phyloP scores from a whole-genome alignment of 192 early-diverging fungal species.

The Haplosporangium gracile region DNA sequence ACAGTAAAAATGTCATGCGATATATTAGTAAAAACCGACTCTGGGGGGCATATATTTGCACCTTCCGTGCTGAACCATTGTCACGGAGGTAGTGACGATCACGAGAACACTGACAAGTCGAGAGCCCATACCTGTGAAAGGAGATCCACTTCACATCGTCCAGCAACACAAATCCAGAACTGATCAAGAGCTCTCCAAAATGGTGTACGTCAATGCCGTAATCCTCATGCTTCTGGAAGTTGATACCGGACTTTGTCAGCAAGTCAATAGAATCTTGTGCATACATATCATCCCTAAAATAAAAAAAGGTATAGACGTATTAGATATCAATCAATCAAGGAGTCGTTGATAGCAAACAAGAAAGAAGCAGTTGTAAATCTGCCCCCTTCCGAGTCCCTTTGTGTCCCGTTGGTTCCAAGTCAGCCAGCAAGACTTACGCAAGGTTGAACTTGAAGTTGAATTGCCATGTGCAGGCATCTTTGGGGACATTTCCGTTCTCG shows the following conservation, averaged over 20 bases:
- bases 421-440: slow-evolving; percentile 61
- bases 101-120: neutral
- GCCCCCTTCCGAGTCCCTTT: neutral
- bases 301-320: neutral
- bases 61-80: neutral
- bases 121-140: slow-evolving; percentile 86
- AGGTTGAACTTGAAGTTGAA: slow-evolving; percentile 99
- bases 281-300: slow-evolving; percentile 93
- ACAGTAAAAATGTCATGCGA: slow-evolving; percentile 12
- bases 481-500: slow-evolving; percentile 86
- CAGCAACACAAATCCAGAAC: slow-evolving; percentile 95
- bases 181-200: slow-evolving; percentile 98
- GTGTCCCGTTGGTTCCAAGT: neutral
- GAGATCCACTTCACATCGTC: slow-evolving; percentile 98
- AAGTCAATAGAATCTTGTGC: slow-evolving; percentile 99
- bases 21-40: neutral
- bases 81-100: neutral
- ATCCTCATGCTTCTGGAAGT: slow-evolving; percentile 97
- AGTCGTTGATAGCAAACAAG: neutral
- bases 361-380: neutral
- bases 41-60: neutral
- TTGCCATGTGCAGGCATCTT: slow-evolving; percentile 95
- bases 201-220: slow-evolving; percentile 95
- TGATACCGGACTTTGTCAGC: slow-evolving; percentile 96
- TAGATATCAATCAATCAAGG: slow-evolving; percentile 13